Conservation (phyloP, 2,329 filamentous ascomycete species). For the Fusarium pseudonygamai region DNA sequence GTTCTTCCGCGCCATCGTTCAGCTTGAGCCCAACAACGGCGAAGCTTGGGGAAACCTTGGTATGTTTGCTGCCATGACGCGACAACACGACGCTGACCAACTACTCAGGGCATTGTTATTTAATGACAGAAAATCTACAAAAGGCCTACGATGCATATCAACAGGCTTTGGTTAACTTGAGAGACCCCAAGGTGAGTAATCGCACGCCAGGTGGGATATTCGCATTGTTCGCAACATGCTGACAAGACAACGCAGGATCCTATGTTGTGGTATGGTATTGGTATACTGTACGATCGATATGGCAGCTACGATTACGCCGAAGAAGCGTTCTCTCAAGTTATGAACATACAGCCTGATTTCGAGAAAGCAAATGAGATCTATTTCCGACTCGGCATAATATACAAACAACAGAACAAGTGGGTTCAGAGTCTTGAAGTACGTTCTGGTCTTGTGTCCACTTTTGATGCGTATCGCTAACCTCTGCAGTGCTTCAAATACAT, state of each 20-base stretch:
- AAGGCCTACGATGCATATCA: constrained; percentile 98
- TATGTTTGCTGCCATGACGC: constrained; percentile 53
- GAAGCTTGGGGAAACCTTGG: constrained; percentile 97
- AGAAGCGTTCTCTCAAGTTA: constrained; percentile 97
- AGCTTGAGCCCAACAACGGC: constrained; percentile 87
- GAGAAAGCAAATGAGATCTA: constrained; percentile 99
- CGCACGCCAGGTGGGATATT: background rate
- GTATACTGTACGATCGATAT: constrained; percentile 96
- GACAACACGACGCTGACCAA: constrained; percentile 26
- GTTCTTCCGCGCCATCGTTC: constrained; percentile 89
- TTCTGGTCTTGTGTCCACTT: constrained; percentile 7
- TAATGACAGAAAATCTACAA: constrained; percentile 99
- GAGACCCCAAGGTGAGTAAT: constrained; percentile 84
- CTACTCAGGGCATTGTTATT: constrained; percentile 85
- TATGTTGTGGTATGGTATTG: constrained; percentile 98
- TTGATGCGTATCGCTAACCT: background rate
- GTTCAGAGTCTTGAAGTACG: constrained; percentile 87
- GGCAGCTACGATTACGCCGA: constrained; percentile 97
- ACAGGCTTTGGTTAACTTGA: constrained; percentile 90
- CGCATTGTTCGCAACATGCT: background rate
- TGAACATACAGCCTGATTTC: constrained; percentile 97
- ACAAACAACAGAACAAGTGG: constrained; percentile 98
- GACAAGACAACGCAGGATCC: constrained; percentile 71
- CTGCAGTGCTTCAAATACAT: constrained; percentile 96
- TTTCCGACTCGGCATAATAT: constrained; percentile 98